Conservation (phyloP, 768 basidiomycete species). For the Termitomyces bulborhizus region DNA sequence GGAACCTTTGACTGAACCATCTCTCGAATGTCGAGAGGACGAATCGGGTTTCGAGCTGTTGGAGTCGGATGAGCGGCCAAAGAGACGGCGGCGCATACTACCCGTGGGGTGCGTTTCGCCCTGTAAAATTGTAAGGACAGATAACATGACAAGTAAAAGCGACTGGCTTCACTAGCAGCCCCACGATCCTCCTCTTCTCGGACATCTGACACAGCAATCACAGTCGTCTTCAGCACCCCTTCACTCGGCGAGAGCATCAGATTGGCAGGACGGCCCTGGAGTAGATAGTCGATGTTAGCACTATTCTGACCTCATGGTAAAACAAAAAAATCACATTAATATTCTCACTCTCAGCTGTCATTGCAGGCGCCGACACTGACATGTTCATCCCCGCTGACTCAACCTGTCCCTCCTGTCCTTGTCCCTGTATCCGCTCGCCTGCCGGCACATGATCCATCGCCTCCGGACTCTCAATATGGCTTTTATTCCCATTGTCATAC, state of each 20-base stretch:
- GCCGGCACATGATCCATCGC: neutral
- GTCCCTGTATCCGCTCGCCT: slow-evolving; percentile 24
- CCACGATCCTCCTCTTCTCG: slow-evolving; percentile 36
- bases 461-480: neutral
- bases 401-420: slow-evolving; percentile 35
- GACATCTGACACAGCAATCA: slow-evolving; percentile 27
- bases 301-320: neutral
- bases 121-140: slow-evolving; percentile 29
- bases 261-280: slow-evolving; percentile 45
- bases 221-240: slow-evolving; percentile 40
- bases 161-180: slow-evolving; percentile 63
- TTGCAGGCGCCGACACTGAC: slow-evolving; percentile 11
- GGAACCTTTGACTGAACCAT: slow-evolving; percentile 10
- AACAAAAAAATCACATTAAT: slow-evolving; percentile 13
- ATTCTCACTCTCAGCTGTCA: slow-evolving; percentile 14
- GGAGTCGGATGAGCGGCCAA: slow-evolving; percentile 57
- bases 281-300: neutral
- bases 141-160: slow-evolving; percentile 1
- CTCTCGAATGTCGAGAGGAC: slow-evolving; percentile 18
- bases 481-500: neutral
- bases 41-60: slow-evolving; percentile 20
- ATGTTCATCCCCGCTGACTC: slow-evolving; percentile 8
- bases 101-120: slow-evolving; percentile 39
- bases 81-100: slow-evolving; percentile 47
- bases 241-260: slow-evolving; percentile 60